These are phyloP conservation scores for Pulicaria dysenterica DNA, from an alignment of 129 eudicot genomes.

Conservation along the genomic window DNA sequence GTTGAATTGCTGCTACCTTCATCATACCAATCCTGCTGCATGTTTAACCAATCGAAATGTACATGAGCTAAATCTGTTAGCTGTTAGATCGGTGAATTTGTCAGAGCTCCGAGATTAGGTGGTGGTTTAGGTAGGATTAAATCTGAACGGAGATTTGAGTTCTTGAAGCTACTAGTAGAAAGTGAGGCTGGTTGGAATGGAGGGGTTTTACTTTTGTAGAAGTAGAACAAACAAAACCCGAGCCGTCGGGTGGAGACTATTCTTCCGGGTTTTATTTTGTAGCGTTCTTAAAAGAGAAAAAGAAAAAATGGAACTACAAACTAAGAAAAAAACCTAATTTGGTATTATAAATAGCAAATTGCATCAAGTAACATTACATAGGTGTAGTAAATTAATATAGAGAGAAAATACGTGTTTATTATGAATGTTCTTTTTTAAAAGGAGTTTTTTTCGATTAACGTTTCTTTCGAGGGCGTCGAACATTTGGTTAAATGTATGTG, in stretches of 20 bases:
- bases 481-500: too few relatives aligned
- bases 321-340: too few relatives aligned
- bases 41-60: conserved; percentile 11
- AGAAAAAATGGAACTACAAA: background rate
- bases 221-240: conserved; percentile 12
- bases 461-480: too few relatives aligned
- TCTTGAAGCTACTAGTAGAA: background rate
- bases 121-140: background rate
- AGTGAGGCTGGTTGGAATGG: background rate
- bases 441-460: too few relatives aligned
- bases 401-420: too few relatives aligned
- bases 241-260: conserved; percentile 18
- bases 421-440: too few relatives aligned
- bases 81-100: background rate
- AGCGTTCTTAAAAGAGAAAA: background rate
- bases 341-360: too few relatives aligned
- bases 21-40: conserved; percentile 35
- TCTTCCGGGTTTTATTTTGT: conserved; percentile 13
- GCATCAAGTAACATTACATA: too few relatives aligned
- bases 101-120: conserved; percentile 14
- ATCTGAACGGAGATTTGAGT: background rate
- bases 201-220: conserved; percentile 15
- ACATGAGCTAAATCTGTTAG: background rate
- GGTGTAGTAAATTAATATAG: too few relatives aligned
- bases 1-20: conserved; percentile 18